Base-by-base conservation (phyloP, 768 basidiomycete genomes). In the Pleurotus eryngii region DNA sequence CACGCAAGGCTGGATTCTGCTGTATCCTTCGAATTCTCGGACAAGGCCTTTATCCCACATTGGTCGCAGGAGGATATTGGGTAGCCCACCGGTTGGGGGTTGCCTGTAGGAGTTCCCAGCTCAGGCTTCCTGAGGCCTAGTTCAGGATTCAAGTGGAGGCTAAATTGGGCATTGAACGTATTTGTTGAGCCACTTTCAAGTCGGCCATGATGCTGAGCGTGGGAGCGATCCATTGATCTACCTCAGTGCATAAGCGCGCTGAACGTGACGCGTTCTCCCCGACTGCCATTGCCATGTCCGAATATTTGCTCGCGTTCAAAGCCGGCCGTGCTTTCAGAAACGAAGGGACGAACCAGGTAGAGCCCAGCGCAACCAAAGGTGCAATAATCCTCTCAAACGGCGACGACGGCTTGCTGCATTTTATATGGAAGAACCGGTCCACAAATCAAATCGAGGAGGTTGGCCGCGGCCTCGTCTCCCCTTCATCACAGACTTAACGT, bases 311-410 rank as follows among this genome's bases (percentile, higher is more conserved):
- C 46, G 80, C 78, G 39, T 81, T 83, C 72, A 83, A 83, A 66
- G 91, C 91, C 1, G 91, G 91, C 11, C 81, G 91, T n/a, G 85
- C 86, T 1, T 84, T 87, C 57, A 76, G 89, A 55, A 80, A 87
- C 53, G 81, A 81, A 46, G 81, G 76, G 27, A 83, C 87, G 8
- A 89, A 89, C 62, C 77, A 75, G 43, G 83, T 93, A 5, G 89
- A 89, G 54, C 79, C 89, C 0, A 74, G 74, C 56, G 77, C 86
- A 0, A 80, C 81, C 15, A 93, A 92, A 69, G 91, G 91, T 56
- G 87, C 89, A 17, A 76, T 93, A 61, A 68, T 85, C 11, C 75
- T 92, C 43, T 76, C 81, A 20, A 84, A 80, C 58, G 84, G 81
- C 40, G 90, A 91, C 0, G 91, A 93, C 61, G 89, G 83, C 4